These are phyloP conservation scores for Neodidymelliopsis sp. DNA, from an alignment of 2,329 filamentous ascomycete genomes.

Conservation along the genomic window DNA sequence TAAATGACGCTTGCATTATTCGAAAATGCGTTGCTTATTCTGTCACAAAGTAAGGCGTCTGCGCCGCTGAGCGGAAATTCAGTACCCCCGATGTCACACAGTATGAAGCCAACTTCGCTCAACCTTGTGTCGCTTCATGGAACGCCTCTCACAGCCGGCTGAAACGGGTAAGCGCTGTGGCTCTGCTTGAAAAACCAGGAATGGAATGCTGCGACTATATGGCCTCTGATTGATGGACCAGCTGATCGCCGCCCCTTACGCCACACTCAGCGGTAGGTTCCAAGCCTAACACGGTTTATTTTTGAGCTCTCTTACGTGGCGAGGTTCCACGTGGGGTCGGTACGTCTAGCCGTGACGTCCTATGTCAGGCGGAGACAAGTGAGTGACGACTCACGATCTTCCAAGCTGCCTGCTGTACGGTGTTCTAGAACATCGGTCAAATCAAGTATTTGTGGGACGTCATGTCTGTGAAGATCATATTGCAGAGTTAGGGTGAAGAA, in stretches of 20 bases:
- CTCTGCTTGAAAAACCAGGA: constrained; percentile 9
- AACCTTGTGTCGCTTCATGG: constrained; percentile 4
- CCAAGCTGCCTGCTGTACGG: neutral
- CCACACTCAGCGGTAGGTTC: constrained; percentile 7
- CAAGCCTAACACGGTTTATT: constrained; percentile 20
- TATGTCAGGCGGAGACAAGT: constrained; percentile 5
- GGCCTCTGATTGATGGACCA: constrained; percentile 9
- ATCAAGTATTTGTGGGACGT: neutral
- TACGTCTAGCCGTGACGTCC: constrained; percentile 19
- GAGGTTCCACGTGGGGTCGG: constrained; percentile 23
- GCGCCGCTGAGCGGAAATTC: neutral
- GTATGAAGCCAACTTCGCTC: constrained; percentile 1
- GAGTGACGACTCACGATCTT: neutral
- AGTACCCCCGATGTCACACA: constrained; percentile 22
- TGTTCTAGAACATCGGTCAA: neutral
- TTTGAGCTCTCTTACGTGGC: constrained; percentile 31
- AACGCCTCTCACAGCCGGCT: constrained; percentile 24
- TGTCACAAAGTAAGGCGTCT: neutral
- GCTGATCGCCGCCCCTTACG: constrained; percentile 13
- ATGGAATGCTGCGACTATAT: constrained; percentile 5
- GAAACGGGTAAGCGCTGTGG: constrained; percentile 7
- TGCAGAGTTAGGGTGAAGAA: neutral
- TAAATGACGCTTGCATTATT: constrained; percentile 25
- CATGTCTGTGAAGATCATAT: neutral
- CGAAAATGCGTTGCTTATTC: neutral